Base-by-base conservation (phyloP, 352 stramenopile species). In the Globisporangium viniferum region DNA sequence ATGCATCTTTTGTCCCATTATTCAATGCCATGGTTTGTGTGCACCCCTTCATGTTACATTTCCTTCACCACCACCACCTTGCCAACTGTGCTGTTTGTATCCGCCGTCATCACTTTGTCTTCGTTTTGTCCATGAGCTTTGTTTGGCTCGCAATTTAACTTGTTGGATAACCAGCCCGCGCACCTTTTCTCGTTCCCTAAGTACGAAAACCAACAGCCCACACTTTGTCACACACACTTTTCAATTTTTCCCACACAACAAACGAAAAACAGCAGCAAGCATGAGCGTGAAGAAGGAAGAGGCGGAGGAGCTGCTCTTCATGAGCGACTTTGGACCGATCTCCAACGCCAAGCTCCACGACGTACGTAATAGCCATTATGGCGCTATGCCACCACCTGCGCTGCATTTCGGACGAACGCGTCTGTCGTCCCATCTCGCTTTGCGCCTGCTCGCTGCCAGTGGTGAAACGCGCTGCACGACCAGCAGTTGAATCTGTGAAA, bases 301-400 rank as follows among this genome's bases (percentile, higher is more conserved):
- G 54, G 44, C 62, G 14, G 71, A 75, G 36, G 75, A 78, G 68
- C 64, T 80, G 64, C 71, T 73, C 51, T 80, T 80, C 48, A 66
- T 69, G 33, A 78, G 71, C 59, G 70, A 70, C 29, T 80, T 82
- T 62, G 74, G 71, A 33, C 76, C 80, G 59, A 75, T 90, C 64
- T 86, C 84, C 44, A 90, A 89, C 66, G 73, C 84, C 36, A 80
- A 91, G 72, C 76, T 92, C 54, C 80, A 90, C 65, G 84, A 92
- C 73, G 83, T 90, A 62, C 24, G 33, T 65, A 14, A 14, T n/a
- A 29, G 15, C 6, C 18, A 15, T 10, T 24, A 59, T 3, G 6
- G 4, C 7, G 7, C 18, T 3, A 18, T 7, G 3, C 4, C 29
- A 7, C 10, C 39, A 27, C 51, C 2, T 57, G 44, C 44, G 31